These are phyloP conservation scores for Nannochloris sp. DNA, from an alignment of 139 green algal species.

Conservation along the genomic window DNA sequence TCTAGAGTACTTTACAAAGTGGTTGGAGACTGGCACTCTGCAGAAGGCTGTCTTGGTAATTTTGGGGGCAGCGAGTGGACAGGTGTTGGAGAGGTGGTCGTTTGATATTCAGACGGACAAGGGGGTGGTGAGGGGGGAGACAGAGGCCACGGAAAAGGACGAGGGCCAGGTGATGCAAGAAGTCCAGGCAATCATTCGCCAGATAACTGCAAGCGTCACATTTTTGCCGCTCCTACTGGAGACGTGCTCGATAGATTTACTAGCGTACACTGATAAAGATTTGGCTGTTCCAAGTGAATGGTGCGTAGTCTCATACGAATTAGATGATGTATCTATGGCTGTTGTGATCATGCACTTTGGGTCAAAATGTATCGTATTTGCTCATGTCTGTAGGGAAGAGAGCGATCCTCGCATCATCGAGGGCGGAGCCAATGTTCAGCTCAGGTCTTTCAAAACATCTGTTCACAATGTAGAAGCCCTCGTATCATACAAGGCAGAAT, in stretches of 20 bases:
- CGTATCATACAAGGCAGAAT: slow-evolving; percentile 65
- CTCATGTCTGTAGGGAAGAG: slow-evolving; percentile 49
- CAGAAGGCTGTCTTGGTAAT: slow-evolving; percentile 91
- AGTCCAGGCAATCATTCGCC: slow-evolving; percentile 88
- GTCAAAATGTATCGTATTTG: too few species aligned
- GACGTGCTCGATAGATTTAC: slow-evolving; percentile 85
- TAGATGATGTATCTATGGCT: too few species aligned
- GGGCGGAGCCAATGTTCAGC: slow-evolving; percentile 67
- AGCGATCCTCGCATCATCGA: slow-evolving; percentile 73
- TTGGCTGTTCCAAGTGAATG: slow-evolving; percentile 72
- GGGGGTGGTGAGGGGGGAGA: slow-evolving; percentile 35
- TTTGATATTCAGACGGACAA: slow-evolving; percentile 90
- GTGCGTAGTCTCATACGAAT: slow-evolving; percentile 4
- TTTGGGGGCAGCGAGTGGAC: slow-evolving; percentile 40
- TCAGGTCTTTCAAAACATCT: slow-evolving; percentile 90
- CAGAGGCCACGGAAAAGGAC: slow-evolving; percentile 52
- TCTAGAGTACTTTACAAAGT: slow-evolving; percentile 77
- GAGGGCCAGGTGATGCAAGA: slow-evolving; percentile 78
- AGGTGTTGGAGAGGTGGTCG: slow-evolving; percentile 90
- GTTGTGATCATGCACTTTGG: too few species aligned
- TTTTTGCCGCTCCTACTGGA: slow-evolving; percentile 91
- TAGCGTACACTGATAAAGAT: slow-evolving; percentile 78
- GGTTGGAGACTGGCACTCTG: slow-evolving; percentile 71
- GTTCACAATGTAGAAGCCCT: slow-evolving; percentile 85
- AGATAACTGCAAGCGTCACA: slow-evolving; percentile 87